Percentiles rank a stretch among this genome's conserved stretches.
Conservation (phyloP, 2,329 filamentous ascomycete species). For the Paecilomyces dactylethromorphus region DNA sequence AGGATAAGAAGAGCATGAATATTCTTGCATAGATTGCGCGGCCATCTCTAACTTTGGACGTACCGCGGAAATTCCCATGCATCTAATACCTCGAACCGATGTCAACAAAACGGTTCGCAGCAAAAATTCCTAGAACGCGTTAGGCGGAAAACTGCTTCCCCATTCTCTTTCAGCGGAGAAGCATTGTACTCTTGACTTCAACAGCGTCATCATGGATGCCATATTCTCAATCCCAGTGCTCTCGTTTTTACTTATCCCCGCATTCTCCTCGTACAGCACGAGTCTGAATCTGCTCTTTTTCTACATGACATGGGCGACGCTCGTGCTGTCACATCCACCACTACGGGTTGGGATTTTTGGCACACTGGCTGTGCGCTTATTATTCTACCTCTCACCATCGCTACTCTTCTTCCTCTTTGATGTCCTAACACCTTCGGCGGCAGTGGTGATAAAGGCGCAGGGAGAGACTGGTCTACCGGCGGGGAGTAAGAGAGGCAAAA, state of each 20-base stretch:
- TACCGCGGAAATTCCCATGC: not conserved
- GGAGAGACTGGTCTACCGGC: conserved; percentile 47
- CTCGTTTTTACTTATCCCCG: conserved; percentile 20
- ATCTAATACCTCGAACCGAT: not conserved
- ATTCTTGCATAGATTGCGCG: not conserved
- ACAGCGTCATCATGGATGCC: conserved; percentile 47
- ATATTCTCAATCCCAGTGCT: conserved; percentile 24
- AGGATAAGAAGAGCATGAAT: not conserved
- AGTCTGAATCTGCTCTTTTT: conserved; percentile 83
- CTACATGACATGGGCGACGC: conserved; percentile 81
- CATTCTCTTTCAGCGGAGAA: not conserved
- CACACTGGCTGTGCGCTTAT: conserved; percentile 57
- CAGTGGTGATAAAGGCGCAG: conserved; percentile 62
- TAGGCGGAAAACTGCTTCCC: not conserved
- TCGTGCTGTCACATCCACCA: conserved; percentile 70
- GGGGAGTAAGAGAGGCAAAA: conserved; percentile 28
- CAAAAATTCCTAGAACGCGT: not conserved
- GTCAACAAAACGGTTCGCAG: not conserved
- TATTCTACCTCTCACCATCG: conserved; percentile 70
- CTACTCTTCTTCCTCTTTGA: conserved; percentile 69
- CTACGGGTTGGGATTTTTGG: conserved; percentile 69
- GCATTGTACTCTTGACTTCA: not conserved
- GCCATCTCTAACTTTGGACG: not conserved
- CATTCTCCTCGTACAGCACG: conserved; percentile 62
- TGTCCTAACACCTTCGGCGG: conserved; percentile 59